Percentiles rank a stretch among this genome's conserved stretches.
phyloP scores from a whole-genome alignment of 2,329 filamentous ascomycete genomes.

The Monosporascus sp. region DNA sequence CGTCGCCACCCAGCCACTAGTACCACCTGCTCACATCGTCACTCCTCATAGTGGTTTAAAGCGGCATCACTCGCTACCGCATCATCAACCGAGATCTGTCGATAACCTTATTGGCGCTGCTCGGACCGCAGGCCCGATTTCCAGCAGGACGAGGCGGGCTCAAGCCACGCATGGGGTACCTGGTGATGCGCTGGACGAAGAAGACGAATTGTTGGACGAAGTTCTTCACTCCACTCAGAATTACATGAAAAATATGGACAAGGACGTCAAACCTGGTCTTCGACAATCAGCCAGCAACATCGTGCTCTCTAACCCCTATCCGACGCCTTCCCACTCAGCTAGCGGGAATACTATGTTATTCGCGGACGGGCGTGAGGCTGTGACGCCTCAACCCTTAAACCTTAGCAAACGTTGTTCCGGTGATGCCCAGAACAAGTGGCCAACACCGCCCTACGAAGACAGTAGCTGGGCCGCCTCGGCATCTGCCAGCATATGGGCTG shows the following conservation, averaged over 20 bases:
- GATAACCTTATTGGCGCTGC: constrained; percentile 57
- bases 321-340: constrained; percentile 70
- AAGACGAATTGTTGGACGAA: constrained; percentile 92
- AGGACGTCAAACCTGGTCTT: constrained; percentile 43
- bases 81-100: constrained; percentile 57
- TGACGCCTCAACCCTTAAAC: constrained; percentile 66
- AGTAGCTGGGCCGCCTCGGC: constrained; percentile 84
- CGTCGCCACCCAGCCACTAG: constrained; percentile 39
- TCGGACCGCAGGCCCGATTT: constrained; percentile 56
- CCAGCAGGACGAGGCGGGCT: constrained; percentile 73
- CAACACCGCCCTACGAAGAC: constrained; percentile 92
- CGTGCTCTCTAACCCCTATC: constrained; percentile 56
- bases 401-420: constrained; percentile 51
- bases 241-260: constrained; percentile 67
- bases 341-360: constrained; percentile 75
- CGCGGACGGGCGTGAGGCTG: constrained; percentile 55
- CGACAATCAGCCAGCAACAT: constrained; percentile 62
- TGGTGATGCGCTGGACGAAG: constrained; percentile 93
- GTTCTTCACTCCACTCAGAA: constrained; percentile 72
- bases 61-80: constrained; percentile 60
- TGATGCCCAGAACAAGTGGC: constrained; percentile 66
- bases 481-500: constrained; percentile 74
- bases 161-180: constrained; percentile 71
- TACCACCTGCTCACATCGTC: constrained; percentile 50
- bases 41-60: constrained; percentile 51